Base-by-base conservation (phyloP, 768 basidiomycete genomes). In the Heimioporus sp. region DNA sequence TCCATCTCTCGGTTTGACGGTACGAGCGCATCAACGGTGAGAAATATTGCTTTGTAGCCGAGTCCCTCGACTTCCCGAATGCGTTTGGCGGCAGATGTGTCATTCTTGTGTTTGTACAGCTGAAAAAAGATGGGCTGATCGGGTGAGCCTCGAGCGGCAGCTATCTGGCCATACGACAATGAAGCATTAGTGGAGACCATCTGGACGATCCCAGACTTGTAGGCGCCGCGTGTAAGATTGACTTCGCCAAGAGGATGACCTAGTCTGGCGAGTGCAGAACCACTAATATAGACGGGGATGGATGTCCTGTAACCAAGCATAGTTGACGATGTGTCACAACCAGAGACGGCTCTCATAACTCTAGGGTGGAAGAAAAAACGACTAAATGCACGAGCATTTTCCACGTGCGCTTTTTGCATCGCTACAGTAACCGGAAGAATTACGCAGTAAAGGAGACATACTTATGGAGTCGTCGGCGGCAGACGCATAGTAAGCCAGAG, bases 11-110 rank as follows among this genome's bases (percentile, higher is more conserved):
- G 79, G 59, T 92, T 93, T 10, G 90, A 87, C 2, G 86, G 76
- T 37, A 87, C 82, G n/a, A 90, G 76, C 0, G 91, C 89, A 69
- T 98, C 94, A 3, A 96, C 93, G 2, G 94, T 97, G 49, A 98
- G 75, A 66, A 92, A 92, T 52, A 98, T 89, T 1, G 90, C 92
- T 43, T 86, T 91, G 69, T 88, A 95, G 0, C 92, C 91, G 4
- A 90, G 69, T 30, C 68, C 64, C 52, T 87, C 86, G 19, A 92
- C 80, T 45, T 89, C 83, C 42, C 78, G 76, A 15, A 97, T 78
- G 28, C 90, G 80, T 54, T 78, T 75, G 62, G 82, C 84, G 2
- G 92, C 91, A 34, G 77, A 74, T 13, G 69, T 62, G 51, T 90
- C 80, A 61, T 90, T 76, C 40, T 74, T 73, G 70, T 92, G 82